A percentile compares a stretch with the other conserved stretches of the same genome.
phyloP scores from a whole-genome alignment of 352 stramenopile species.

The Globisporangium megalacanthum region DNA sequence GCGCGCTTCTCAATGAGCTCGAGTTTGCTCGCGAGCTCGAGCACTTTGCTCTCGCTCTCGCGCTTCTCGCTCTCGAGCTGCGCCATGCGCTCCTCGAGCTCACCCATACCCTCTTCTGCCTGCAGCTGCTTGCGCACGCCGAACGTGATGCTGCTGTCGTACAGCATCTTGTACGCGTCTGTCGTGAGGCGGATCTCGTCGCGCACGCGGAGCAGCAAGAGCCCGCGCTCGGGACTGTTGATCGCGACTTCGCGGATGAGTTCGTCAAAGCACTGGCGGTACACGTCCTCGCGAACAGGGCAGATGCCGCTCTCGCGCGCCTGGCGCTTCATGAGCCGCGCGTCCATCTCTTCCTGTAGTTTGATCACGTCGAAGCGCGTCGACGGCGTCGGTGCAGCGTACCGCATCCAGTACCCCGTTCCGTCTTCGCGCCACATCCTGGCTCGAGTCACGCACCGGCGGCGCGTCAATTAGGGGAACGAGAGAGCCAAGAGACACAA shows the following conservation, averaged over 20 bases:
- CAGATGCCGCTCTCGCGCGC: slow-evolving; percentile 91
- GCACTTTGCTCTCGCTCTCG: slow-evolving; percentile 75
- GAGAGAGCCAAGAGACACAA: background rate
- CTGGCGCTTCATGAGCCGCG: slow-evolving; percentile 85
- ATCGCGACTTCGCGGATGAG: slow-evolving; percentile 91
- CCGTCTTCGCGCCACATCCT: slow-evolving; percentile 81
- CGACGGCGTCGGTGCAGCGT: slow-evolving; percentile 85
- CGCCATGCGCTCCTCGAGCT: slow-evolving; percentile 65
- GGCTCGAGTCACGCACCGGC: background rate
- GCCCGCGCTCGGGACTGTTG: slow-evolving; percentile 88
- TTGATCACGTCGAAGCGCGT: slow-evolving; percentile 92
- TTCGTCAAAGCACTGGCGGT: slow-evolving; percentile 90
- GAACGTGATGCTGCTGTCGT: slow-evolving; percentile 91
- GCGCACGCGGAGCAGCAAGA: slow-evolving; percentile 88
- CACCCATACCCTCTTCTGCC: slow-evolving; percentile 89
- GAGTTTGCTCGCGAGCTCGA: slow-evolving; percentile 88
- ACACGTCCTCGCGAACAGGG: slow-evolving; percentile 92
- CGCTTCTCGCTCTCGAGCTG: slow-evolving; percentile 52
- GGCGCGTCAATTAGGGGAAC: background rate
- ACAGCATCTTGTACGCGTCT: slow-evolving; percentile 95
- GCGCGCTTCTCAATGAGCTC: slow-evolving; percentile 92
- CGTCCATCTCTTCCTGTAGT: slow-evolving; percentile 88
- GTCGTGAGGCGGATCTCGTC: slow-evolving; percentile 93
- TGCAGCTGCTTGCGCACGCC: slow-evolving; percentile 92
- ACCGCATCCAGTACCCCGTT: slow-evolving; percentile 89